These are phyloP conservation scores for Whalleya microplaca DNA, from an alignment of 2,329 filamentous ascomycete genomes.

Conservation along the genomic window DNA sequence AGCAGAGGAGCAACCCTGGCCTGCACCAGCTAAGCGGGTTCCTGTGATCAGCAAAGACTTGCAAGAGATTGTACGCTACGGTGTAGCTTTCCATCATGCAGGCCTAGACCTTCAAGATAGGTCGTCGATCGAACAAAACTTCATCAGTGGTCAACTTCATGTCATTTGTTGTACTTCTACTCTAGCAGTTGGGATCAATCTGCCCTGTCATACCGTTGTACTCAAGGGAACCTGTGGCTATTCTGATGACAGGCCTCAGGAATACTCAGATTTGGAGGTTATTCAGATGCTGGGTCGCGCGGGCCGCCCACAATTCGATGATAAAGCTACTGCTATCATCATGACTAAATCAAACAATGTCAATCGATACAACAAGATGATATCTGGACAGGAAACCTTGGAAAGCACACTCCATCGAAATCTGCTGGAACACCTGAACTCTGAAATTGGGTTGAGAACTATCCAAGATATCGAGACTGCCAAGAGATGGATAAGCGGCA, in stretches of 20 bases:
- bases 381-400: constrained; percentile 71
- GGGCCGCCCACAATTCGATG: constrained; percentile 81
- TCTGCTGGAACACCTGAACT: constrained; percentile 82
- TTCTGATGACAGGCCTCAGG: constrained; percentile 61
- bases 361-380: constrained; percentile 70
- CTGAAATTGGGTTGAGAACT: constrained; percentile 78
- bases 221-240: constrained; percentile 78
- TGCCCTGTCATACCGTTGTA: constrained; percentile 82
- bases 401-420: constrained; percentile 82
- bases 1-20: constrained; percentile 64
- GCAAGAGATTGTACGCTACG: constrained; percentile 51
- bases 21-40: constrained; percentile 54
- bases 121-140: constrained; percentile 67
- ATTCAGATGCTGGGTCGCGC: constrained; percentile 92
- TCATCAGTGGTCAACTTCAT: constrained; percentile 70
- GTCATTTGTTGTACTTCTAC: constrained; percentile 90
- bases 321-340: constrained; percentile 75
- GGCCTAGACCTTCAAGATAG: constrained; percentile 70
- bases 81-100: constrained; percentile 83
- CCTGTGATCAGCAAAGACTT: constrained; percentile 63
- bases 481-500: constrained; percentile 74
- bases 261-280: constrained; percentile 81
- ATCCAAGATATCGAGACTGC: constrained; percentile 68
- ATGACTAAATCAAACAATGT: constrained; percentile 72
- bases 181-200: constrained; percentile 79